phyloP scores from a whole-genome alignment of 176 grass and related monocot genomes.

The Bonia amplexicaulis region DNA sequence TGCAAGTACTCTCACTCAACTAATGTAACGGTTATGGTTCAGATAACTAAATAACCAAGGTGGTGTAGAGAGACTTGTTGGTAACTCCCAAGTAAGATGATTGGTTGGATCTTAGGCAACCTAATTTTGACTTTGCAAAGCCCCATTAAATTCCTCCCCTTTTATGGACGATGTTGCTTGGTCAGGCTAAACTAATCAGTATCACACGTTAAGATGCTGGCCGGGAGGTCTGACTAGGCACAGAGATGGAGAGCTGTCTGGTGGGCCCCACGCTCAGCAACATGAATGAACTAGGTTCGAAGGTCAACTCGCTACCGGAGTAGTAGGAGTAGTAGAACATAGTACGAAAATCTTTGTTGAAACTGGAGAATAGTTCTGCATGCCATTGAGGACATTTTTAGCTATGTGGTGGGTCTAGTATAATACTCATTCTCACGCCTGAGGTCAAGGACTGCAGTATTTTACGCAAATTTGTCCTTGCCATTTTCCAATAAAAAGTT shows the following conservation, averaged over 20 bases:
- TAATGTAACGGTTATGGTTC: conserved; percentile 1
- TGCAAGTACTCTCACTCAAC: background rate
- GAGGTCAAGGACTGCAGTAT: background rate
- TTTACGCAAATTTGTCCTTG: background rate
- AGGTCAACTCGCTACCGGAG: conserved; percentile 15
- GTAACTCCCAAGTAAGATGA: background rate
- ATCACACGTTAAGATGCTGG: background rate
- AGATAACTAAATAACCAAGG: background rate
- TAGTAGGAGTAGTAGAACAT: background rate
- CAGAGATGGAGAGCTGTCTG: background rate
- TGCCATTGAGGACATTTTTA: background rate
- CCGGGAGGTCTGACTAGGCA: background rate
- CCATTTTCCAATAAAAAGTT: background rate
- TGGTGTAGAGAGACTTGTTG: background rate
- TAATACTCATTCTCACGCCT: background rate
- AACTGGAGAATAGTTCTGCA: background rate
- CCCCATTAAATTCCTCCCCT: background rate
- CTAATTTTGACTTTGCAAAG: conserved; percentile 6
- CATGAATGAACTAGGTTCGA: conserved; percentile 5
- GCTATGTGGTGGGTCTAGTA: background rate
- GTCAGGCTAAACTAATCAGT: background rate
- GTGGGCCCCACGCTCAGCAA: background rate
- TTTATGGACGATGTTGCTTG: background rate
- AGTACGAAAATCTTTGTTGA: background rate
- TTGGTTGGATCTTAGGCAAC: background rate